Evolutionary conservation across 805 yeast species (phyloP).

Genomic region (Starmerella floricola): DNA sequence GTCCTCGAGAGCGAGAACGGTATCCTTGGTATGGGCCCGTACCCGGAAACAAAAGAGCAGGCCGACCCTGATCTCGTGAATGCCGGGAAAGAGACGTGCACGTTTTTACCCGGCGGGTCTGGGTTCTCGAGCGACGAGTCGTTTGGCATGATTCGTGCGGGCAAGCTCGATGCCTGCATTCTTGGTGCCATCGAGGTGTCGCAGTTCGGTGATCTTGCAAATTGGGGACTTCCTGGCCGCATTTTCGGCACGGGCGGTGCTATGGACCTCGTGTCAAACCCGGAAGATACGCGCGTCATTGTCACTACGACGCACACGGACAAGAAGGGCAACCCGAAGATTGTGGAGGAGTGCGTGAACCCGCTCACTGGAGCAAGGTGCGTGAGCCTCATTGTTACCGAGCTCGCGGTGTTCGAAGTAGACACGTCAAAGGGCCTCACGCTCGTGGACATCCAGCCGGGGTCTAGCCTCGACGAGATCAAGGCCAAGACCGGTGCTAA

Average conservation of each 20-base stretch:
- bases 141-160: slow-evolving; percentile 39
- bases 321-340: slow-evolving; percentile 38
- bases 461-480: slow-evolving; percentile 33
- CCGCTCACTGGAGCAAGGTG: slow-evolving; percentile 40
- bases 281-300: slow-evolving; percentile 35
- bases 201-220: slow-evolving; percentile 38
- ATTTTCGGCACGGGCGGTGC: slow-evolving; percentile 47
- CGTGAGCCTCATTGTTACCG: slow-evolving; percentile 37
- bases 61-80: slow-evolving; percentile 40
- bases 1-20: slow-evolving; percentile 41
- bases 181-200: slow-evolving; percentile 43
- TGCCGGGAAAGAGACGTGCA: slow-evolving; percentile 43
- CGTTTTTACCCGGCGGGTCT: slow-evolving; percentile 36
- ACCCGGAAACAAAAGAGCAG: slow-evolving; percentile 30
- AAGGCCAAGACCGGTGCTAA: slow-evolving; percentile 34
- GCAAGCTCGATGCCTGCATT: slow-evolving; percentile 35
- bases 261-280: slow-evolving; percentile 41
- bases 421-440: slow-evolving; percentile 31
- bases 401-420: slow-evolving; percentile 38
- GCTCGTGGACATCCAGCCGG: slow-evolving; percentile 34
- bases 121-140: slow-evolving; percentile 41
- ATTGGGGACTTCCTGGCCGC: slow-evolving; percentile 43
- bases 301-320: slow-evolving; percentile 40
- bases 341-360: slow-evolving; percentile 34
- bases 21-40: slow-evolving; percentile 39